Base-by-base conservation (phyloP, 1,284 basidiomycete genomes). In the Tranzscheliella williamsii region DNA sequence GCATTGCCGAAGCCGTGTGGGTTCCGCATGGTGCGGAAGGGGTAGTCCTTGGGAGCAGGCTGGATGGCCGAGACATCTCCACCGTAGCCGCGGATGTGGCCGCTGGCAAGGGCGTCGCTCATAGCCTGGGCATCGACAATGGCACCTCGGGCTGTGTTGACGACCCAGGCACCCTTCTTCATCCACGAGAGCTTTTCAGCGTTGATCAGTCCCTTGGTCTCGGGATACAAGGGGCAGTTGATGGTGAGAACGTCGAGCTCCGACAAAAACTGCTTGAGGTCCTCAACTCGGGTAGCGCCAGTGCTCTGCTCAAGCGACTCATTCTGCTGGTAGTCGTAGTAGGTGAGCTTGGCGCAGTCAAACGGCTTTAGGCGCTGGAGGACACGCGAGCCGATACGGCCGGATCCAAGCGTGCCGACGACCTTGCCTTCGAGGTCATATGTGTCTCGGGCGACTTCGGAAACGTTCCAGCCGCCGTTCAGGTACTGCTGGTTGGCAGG, bases 81-180 rank as follows among this genome's bases (percentile, higher is more conserved):
- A 64, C 85, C 85, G 76, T 86, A 86, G 5, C 84, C 80, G 21
- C 50, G 53, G 50, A 93, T 78, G 39, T 89, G 88, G 15, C 92
- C 92, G 44, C 83, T 85, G 79, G 85, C 83, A 57, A 96, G 79
- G 9, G 91, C 90, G 1, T 79, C 85, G 9, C 86, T 85, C 51
- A 95, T 85, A 36, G 86, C 90, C 58, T 90, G 83, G 62, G 86
- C 86, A 80, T 91, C 87, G 78, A 87, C 90, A 74, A 96, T 92
- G 40, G 92, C 92, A 36, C 92, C 92, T 70, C 91, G 89, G 33
- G 91, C 91, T 24, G 91, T 93, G 84, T 94, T 93, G 76, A 94
- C 86, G 67, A 93, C 84, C 87, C 88, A 92, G n/a, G 79, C 71
- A 23, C 82, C 83, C 74, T 88, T 87, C 84, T 96, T 95, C 85